A percentile compares a stretch with the other conserved stretches of the same genome.
Evolutionary conservation across 2,329 filamentous ascomycete species (phyloP).

Genomic region (Alternaria gansuensis): DNA sequence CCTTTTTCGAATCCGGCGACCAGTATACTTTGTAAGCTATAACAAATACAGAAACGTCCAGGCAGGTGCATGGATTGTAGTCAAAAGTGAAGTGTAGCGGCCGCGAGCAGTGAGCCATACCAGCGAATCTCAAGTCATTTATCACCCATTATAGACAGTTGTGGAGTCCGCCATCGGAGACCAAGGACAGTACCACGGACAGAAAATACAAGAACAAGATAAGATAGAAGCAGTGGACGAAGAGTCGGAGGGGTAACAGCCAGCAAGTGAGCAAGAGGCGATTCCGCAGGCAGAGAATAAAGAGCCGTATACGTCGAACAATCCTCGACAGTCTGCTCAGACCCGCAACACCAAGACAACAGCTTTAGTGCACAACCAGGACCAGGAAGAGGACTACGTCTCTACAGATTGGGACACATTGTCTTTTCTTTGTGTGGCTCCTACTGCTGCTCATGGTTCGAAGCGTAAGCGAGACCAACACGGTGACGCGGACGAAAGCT

Average conservation of each 20-base stretch:
- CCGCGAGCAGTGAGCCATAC: not conserved
- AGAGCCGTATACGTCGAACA: not conserved
- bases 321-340: no score
- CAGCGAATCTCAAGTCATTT: not conserved
- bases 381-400: no score
- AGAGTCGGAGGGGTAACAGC: no score
- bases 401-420: no score
- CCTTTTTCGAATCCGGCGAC: not conserved
- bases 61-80: not conserved
- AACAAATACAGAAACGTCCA: not conserved
- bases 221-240: not conserved
- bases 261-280: not conserved
- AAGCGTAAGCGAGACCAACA: no score
- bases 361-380: no score
- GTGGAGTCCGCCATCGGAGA: no score
- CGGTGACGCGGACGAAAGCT: no score
- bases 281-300: no score
- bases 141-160: not conserved
- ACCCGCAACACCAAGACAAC: no score
- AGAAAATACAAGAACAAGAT: not conserved
- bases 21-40: not conserved
- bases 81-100: not conserved
- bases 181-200: not conserved
- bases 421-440: no score
- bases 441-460: no score